Conservation (phyloP, 2,329 filamentous ascomycete genomes). For the Aspergillus udagawae region DNA sequence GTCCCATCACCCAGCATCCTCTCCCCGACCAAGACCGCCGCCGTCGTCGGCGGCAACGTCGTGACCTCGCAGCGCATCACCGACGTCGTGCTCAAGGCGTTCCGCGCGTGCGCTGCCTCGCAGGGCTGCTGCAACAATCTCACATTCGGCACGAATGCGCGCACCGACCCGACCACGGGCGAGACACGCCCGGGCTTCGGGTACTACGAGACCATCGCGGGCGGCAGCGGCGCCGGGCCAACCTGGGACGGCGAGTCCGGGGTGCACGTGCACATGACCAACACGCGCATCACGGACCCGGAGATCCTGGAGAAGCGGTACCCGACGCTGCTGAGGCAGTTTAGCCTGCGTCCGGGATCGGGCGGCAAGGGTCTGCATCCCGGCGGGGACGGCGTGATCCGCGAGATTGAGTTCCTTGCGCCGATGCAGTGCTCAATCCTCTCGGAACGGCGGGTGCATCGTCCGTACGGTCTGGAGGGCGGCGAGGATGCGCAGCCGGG, state of each 20-base stretch:
- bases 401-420: conserved; percentile 81
- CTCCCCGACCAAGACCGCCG: conserved; percentile 69
- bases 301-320: conserved; percentile 80
- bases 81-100: conserved; percentile 77
- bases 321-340: conserved; percentile 70
- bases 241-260: conserved; percentile 73
- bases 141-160: conserved; percentile 72
- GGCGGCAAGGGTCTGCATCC: conserved; percentile 64
- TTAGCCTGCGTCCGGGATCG: conserved; percentile 62
- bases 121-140: conserved; percentile 84
- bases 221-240: conserved; percentile 71
- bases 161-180: conserved; percentile 55
- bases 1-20: conserved; percentile 69
- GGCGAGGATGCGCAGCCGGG: conserved; percentile 76
- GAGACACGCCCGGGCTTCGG: conserved; percentile 69
- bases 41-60: conserved; percentile 80
- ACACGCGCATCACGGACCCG: conserved; percentile 78
- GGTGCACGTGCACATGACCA: conserved; percentile 84
- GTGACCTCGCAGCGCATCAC: conserved; percentile 75
- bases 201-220: conserved; percentile 85
- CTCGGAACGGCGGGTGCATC: conserved; percentile 69
- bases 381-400: conserved; percentile 72
- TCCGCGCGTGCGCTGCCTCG: conserved; percentile 71
- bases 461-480: conserved; percentile 78
- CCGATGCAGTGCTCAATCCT: conserved; percentile 77